phyloP scores from a whole-genome alignment of 176 grass and related monocot genomes.

The Rhynchospora breviuscula region DNA sequence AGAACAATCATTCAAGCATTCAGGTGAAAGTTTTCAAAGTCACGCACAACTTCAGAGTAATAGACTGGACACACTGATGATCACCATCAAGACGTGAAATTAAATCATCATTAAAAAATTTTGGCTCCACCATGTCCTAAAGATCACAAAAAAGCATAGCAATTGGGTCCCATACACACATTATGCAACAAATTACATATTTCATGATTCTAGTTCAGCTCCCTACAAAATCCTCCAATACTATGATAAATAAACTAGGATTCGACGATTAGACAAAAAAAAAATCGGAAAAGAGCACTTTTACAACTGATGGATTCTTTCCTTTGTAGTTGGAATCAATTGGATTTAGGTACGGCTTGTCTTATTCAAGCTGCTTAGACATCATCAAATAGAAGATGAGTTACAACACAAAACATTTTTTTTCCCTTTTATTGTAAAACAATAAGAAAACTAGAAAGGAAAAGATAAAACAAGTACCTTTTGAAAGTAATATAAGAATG shows the following conservation, averaged over 20 bases:
- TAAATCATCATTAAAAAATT: background rate
- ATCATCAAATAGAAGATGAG: constrained; percentile 1
- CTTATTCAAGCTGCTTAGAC: background rate
- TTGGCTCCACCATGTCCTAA: background rate
- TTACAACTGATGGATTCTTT: background rate
- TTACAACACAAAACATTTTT: background rate
- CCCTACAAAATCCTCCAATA: background rate
- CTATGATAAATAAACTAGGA: background rate
- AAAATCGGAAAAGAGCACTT: background rate
- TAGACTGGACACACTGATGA: background rate
- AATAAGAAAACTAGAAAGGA: background rate
- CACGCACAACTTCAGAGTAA: background rate
- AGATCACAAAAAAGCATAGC: background rate
- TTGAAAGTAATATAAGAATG: background rate
- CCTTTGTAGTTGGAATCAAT: background rate
- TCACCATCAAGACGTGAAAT: background rate
- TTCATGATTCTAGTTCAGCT: background rate
- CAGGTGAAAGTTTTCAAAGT: background rate
- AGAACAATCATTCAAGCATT: background rate
- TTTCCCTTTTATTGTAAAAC: background rate
- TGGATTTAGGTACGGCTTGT: background rate
- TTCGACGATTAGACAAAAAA: background rate
- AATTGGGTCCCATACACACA: background rate
- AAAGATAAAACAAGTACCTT: background rate
- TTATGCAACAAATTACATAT: background rate